Evolutionary conservation across 768 basidiomycete genomes (phyloP), one percentile per base, ranked within the genome.

Genomic region (Tephrocybe rancida): DNA sequence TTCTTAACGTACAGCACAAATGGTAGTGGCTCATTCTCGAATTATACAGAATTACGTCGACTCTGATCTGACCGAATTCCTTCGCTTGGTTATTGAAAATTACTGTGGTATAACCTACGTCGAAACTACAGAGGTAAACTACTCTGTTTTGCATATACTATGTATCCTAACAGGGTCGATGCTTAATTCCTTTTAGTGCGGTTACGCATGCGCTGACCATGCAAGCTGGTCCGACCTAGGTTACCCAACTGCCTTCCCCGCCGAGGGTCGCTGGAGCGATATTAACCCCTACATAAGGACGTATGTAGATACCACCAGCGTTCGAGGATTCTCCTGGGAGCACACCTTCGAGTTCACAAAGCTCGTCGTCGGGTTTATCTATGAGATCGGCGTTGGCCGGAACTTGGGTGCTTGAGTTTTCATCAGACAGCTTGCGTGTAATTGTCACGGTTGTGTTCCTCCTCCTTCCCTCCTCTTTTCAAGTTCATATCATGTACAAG

Each of bases 151-250:
- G 35, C 35, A 18, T 25, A 24, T 44, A 25, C 18, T 26, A 10
- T 18, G 13, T 34, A 30, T 32, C 3, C 32, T 3, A 10, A 3
- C n/a, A n/a, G n/a, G n/a, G n/a, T n/a, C n/a, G n/a, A n/a, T n/a
- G n/a, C n/a, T 32, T 18, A 11, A 19, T 24, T 6, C 16, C 11
- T 6, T 25, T 34, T 19, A 57, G 58, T 62, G 61, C 63, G 85
- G 83, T 13, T 87, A 87, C 58, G 85, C 85, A 29, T 88, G 87
- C 68, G 84, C 82, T 30, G 86, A 88, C 62, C 87, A 87, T 58
- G 85, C 84, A 21, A 79, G 80, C 21, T 86, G 84, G 84, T 67
- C 63, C 42, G 79, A 79, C 66, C 80, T 80, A 25, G 86, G 87
- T 48, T 87, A 86, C 60, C 84, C 83, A 19, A 78, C 61, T 8